Conservation (phyloP, 1,139 yeast species). For the Candida sanyaensis region DNA sequence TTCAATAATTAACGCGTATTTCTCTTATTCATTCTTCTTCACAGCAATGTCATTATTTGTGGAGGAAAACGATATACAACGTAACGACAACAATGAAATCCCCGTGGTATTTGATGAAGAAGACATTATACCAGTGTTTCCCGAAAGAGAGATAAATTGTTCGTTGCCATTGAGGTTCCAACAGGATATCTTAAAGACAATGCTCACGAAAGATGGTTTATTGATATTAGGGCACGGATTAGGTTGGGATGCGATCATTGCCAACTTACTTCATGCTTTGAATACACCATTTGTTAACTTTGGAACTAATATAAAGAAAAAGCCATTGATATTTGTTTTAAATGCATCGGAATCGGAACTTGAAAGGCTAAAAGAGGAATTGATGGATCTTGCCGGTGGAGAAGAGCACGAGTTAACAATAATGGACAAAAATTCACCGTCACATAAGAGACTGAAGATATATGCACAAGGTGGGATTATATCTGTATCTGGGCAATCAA, state of each 20-base stretch:
- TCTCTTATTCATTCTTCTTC: background rate
- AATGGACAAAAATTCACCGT: constrained; percentile 55
- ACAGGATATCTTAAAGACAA: constrained; percentile 71
- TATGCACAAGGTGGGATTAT: constrained; percentile 84
- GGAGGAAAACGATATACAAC: constrained; percentile 18
- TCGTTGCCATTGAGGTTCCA: constrained; percentile 70
- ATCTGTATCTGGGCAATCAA: constrained; percentile 59
- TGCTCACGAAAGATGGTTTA: constrained; percentile 72
- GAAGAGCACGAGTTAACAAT: constrained; percentile 46
- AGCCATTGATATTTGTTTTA: constrained; percentile 67
- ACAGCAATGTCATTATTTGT: constrained; percentile 17
- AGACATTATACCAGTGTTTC: constrained; percentile 23
- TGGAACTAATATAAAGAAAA: constrained; percentile 39
- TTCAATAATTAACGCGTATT: background rate
- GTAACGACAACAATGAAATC: constrained; percentile 10
- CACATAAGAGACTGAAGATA: constrained; percentile 59
- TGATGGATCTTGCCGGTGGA: constrained; percentile 64
- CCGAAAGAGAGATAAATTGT: constrained; percentile 46
- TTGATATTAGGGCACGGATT: constrained; percentile 82
- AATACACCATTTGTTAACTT: constrained; percentile 54
- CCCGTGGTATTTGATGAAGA: constrained; percentile 25
- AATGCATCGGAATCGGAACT: constrained; percentile 72
- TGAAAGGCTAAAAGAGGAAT: constrained; percentile 55
- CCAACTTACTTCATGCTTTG: constrained; percentile 74
- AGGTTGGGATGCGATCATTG: constrained; percentile 71